Evolutionary conservation across 2,329 filamentous ascomycete species (phyloP).

Genomic region (Rhynchosporium graminicola): DNA sequence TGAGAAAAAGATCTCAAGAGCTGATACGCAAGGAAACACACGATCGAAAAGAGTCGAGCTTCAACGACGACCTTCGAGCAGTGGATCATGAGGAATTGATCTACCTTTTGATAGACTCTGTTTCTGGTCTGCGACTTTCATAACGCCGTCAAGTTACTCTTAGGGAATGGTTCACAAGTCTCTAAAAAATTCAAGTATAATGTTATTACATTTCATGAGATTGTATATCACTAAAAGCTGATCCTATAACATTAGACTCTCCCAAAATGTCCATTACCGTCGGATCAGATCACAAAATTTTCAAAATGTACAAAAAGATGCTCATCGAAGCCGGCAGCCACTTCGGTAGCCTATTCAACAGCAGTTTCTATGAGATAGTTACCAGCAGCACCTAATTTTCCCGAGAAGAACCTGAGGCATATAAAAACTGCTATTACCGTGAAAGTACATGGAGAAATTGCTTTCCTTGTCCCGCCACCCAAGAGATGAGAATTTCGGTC

Average conservation of each 20-base stretch:
- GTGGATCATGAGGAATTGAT: too few species aligned
- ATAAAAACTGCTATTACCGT: not conserved
- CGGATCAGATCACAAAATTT: not conserved
- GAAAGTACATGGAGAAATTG: slow-evolving; percentile 1
- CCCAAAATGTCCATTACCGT: not conserved
- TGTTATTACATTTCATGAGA: too few species aligned
- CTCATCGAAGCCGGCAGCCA: slow-evolving; percentile 16
- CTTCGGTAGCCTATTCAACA: slow-evolving; percentile 21
- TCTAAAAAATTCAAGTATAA: too few species aligned
- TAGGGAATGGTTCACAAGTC: too few species aligned
- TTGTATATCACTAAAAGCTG: too few species aligned
- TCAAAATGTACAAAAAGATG: slow-evolving; percentile 20
- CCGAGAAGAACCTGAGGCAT: slow-evolving; percentile 1
- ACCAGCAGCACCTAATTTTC: not conserved
- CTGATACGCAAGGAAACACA: too few species aligned
- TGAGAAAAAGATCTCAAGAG: too few species aligned
- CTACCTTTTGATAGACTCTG: too few species aligned
- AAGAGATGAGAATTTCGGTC: not conserved
- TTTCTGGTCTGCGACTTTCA: too few species aligned
- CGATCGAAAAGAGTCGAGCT: too few species aligned
- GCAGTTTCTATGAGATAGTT: slow-evolving; percentile 1
- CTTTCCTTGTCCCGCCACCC: not conserved
- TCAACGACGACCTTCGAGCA: too few species aligned
- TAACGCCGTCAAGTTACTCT: too few species aligned
- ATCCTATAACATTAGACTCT: not conserved